Percentiles rank a stretch among this genome's conserved stretches.
Conservation (phyloP, 306 rosid species). For the Inga oerstediana region DNA sequence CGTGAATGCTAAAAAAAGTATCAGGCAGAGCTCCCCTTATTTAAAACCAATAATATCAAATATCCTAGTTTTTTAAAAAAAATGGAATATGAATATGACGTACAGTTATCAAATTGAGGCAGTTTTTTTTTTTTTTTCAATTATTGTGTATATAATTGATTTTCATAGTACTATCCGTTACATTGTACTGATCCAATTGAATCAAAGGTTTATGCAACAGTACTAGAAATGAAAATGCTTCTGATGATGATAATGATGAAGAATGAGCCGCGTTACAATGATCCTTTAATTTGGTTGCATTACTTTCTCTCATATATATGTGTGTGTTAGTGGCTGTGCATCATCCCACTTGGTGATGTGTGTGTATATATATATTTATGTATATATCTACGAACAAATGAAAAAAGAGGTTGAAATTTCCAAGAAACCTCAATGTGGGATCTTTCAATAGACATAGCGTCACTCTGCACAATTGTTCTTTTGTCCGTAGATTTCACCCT, state of each 20-base stretch:
- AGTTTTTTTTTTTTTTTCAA: background rate
- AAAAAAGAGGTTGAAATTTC: slow-evolving; percentile 32
- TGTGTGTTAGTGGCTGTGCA: slow-evolving; percentile 30
- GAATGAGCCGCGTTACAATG: background rate
- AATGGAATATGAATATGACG: background rate
- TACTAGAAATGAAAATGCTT: background rate
- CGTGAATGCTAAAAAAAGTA: background rate
- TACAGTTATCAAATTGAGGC: background rate
- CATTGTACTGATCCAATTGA: slow-evolving; percentile 2
- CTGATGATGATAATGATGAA: background rate
- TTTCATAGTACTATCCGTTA: background rate
- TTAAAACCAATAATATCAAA: background rate
- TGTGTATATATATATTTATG: too few species aligned
- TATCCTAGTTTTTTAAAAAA: too few species aligned
- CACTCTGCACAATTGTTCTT: slow-evolving; percentile 43
- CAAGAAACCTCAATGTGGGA: slow-evolving; percentile 35
- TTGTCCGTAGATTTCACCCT: slow-evolving; percentile 38
- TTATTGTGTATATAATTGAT: background rate
- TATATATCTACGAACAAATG: background rate
- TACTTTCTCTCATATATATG: background rate
- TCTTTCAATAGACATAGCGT: slow-evolving; percentile 51
- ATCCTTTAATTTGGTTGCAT: background rate
- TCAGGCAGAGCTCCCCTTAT: background rate
- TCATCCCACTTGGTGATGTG: slow-evolving; percentile 43
- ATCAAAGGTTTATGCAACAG: slow-evolving; percentile 9